These are phyloP conservation scores for Gaeumannomyces tritici DNA, from an alignment of 2,329 filamentous ascomycete genomes.

Conservation along the genomic window DNA sequence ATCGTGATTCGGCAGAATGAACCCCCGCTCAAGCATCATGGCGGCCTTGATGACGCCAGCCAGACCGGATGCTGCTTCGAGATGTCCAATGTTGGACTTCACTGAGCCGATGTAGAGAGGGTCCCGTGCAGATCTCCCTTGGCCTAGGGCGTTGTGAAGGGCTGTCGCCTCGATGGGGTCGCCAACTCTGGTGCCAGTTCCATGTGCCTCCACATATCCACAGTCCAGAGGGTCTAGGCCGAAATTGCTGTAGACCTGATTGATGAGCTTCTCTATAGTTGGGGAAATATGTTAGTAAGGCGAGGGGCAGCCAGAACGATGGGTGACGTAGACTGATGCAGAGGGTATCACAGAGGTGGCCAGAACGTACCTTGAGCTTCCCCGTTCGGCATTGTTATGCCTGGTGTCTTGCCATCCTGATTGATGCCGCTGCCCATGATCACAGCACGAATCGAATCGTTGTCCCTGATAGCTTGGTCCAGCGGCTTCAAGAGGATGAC, in stretches of 20 bases:
- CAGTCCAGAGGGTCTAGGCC: slow-evolving; percentile 26
- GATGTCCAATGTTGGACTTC: slow-evolving; percentile 35
- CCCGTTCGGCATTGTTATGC: slow-evolving; percentile 46
- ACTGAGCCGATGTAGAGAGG: slow-evolving; percentile 24
- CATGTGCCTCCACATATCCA: slow-evolving; percentile 42
- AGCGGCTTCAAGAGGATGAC: slow-evolving; percentile 48
- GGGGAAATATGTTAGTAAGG: slow-evolving; percentile 5
- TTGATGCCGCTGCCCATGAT: slow-evolving; percentile 41
- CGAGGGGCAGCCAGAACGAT: not conserved
- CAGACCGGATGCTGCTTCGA: slow-evolving; percentile 35
- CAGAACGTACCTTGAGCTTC: slow-evolving; percentile 31
- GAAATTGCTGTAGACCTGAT: slow-evolving; percentile 29
- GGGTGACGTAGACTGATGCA: not conserved
- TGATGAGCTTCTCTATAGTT: slow-evolving; percentile 22
- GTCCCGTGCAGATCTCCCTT: slow-evolving; percentile 12
- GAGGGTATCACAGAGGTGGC: not conserved
- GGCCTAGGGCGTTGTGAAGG: slow-evolving; percentile 22
- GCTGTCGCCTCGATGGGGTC: slow-evolving; percentile 42
- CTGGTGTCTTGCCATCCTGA: slow-evolving; percentile 45
- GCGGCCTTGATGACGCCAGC: slow-evolving; percentile 17
- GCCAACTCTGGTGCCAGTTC: slow-evolving; percentile 43
- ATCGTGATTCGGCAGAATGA: slow-evolving; percentile 14
- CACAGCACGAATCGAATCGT: slow-evolving; percentile 42
- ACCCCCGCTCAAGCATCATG: slow-evolving; percentile 13
- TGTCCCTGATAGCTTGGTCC: slow-evolving; percentile 41